These are phyloP conservation scores for Candida pseudofarinosa DNA, from an alignment of 805 yeast species.

Conservation along the genomic window DNA sequence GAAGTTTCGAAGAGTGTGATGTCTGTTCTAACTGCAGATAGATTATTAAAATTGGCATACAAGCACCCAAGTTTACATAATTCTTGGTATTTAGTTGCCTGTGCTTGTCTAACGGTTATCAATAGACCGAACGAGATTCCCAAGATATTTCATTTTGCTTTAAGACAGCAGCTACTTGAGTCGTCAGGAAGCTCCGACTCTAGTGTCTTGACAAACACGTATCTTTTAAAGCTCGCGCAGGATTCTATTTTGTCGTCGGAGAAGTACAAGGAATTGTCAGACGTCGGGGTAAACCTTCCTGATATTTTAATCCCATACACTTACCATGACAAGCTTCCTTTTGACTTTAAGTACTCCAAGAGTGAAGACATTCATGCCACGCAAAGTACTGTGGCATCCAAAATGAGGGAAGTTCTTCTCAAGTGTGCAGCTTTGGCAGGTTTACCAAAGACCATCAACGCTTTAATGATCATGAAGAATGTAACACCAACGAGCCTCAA, in stretches of 20 bases:
- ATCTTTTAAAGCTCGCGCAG: slow-evolving; percentile 32
- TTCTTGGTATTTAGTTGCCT: slow-evolving; percentile 76
- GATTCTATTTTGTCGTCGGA: slow-evolving; percentile 37
- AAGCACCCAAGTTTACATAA: slow-evolving; percentile 50
- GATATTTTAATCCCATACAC: slow-evolving; percentile 38
- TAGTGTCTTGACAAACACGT: slow-evolving; percentile 28
- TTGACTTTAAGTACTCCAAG: slow-evolving; percentile 29
- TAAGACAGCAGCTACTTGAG: slow-evolving; percentile 41
- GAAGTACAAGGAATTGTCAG: slow-evolving; percentile 33
- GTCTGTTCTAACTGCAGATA: slow-evolving; percentile 46
- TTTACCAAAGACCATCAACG: slow-evolving; percentile 79
- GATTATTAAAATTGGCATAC: slow-evolving; percentile 51
- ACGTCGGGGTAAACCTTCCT: slow-evolving; percentile 41
- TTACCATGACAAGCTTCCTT: slow-evolving; percentile 35
- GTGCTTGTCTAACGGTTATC: slow-evolving; percentile 76
- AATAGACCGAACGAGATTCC: slow-evolving; percentile 83
- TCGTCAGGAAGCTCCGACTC: slow-evolving; percentile 16
- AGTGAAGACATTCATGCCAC: slow-evolving; percentile 32
- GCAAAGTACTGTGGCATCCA: slow-evolving; percentile 40
- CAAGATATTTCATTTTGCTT: slow-evolving; percentile 64
- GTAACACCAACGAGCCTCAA: slow-evolving; percentile 54
- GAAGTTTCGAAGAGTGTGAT: slow-evolving; percentile 3
- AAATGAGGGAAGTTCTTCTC: slow-evolving; percentile 71
- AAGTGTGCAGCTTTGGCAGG: slow-evolving; percentile 81
- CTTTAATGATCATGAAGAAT: slow-evolving; percentile 59